phyloP scores from a whole-genome alignment of 495 filamentous ascomycete species.

The Xylaria longipes region DNA sequence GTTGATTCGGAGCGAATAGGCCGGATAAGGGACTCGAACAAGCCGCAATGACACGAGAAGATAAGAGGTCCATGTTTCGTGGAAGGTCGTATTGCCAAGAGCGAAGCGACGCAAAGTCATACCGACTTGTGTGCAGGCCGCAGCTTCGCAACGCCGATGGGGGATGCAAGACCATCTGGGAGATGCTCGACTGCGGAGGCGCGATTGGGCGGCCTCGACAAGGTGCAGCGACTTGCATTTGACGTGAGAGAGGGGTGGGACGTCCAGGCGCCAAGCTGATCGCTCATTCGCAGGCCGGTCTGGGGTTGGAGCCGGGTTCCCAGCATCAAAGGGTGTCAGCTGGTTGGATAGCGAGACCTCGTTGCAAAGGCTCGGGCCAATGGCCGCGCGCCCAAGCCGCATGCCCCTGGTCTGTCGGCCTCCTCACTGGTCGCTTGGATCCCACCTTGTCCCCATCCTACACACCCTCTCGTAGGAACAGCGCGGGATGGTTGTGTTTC shows the following conservation, averaged over 20 bases:
- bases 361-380: conserved; percentile 37
- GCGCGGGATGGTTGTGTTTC: conserved; percentile 30
- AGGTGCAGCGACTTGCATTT: conserved; percentile 28
- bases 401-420: conserved; percentile 29
- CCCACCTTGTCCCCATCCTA: conserved; percentile 26
- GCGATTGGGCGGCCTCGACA: conserved; percentile 19
- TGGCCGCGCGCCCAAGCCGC: conserved; percentile 28
- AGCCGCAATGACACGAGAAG: conserved; percentile 41
- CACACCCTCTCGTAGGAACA: conserved; percentile 37
- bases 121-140: conserved; percentile 25
- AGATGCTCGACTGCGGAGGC: conserved; percentile 12
- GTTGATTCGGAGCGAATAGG: conserved; percentile 32
- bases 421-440: conserved; percentile 15
- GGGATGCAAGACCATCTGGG: conserved; percentile 9
- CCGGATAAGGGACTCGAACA: conserved; percentile 33
- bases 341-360: conserved; percentile 44
- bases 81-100: conserved; percentile 27
- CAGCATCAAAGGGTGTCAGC: conserved; percentile 40
- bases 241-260: conserved; percentile 30
- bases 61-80: conserved; percentile 31
- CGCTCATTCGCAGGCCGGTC: conserved; percentile 43
- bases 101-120: conserved; percentile 28
- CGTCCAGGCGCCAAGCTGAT: conserved; percentile 31
- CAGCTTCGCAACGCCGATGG: conserved; percentile 28
- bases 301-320: conserved; percentile 38